phyloP scores from a whole-genome alignment of 2,329 filamentous ascomycete genomes.

The Exserohilum rostratum region DNA sequence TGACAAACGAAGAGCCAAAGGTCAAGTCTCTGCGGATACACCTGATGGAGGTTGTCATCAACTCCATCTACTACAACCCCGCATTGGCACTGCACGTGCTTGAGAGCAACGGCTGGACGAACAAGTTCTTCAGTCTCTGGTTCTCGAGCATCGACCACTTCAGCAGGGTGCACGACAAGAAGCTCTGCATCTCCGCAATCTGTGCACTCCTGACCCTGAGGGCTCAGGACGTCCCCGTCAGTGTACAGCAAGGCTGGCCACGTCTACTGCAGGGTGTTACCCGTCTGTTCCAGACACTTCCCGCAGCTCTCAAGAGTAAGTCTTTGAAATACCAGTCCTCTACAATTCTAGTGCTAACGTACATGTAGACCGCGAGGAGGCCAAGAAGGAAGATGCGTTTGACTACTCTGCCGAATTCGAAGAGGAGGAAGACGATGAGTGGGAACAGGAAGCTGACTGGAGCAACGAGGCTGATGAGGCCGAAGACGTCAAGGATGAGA shows the following conservation, averaged over 20 bases:
- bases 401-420: slow-evolving; percentile 75
- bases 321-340: slow-evolving; percentile 11
- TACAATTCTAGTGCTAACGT: slow-evolving; percentile 30
- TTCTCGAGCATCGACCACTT: slow-evolving; percentile 96
- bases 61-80: slow-evolving; percentile 97
- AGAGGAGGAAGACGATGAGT: slow-evolving; percentile 79
- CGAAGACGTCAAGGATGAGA: slow-evolving; percentile 81
- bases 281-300: slow-evolving; percentile 88
- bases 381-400: slow-evolving; percentile 82
- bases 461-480: slow-evolving; percentile 68
- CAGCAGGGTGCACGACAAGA: slow-evolving; percentile 96
- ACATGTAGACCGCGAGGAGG: slow-evolving; percentile 79
- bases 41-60: slow-evolving; percentile 98
- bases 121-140: slow-evolving; percentile 98
- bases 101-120: slow-evolving; percentile 93
- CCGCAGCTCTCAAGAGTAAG: slow-evolving; percentile 82
- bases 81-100: slow-evolving; percentile 81
- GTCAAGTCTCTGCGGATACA: slow-evolving; percentile 95
- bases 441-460: slow-evolving; percentile 77
- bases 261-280: slow-evolving; percentile 87
- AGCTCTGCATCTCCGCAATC: slow-evolving; percentile 94
- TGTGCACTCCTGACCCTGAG: slow-evolving; percentile 80
- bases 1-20: slow-evolving; percentile 77
- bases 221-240: slow-evolving; percentile 83
- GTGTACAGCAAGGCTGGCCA: slow-evolving; percentile 94